A percentile compares a stretch with the other conserved stretches of the same genome.
Evolutionary conservation across 805 yeast genomes (phyloP).

Genomic region (Ogataea kodamae): DNA sequence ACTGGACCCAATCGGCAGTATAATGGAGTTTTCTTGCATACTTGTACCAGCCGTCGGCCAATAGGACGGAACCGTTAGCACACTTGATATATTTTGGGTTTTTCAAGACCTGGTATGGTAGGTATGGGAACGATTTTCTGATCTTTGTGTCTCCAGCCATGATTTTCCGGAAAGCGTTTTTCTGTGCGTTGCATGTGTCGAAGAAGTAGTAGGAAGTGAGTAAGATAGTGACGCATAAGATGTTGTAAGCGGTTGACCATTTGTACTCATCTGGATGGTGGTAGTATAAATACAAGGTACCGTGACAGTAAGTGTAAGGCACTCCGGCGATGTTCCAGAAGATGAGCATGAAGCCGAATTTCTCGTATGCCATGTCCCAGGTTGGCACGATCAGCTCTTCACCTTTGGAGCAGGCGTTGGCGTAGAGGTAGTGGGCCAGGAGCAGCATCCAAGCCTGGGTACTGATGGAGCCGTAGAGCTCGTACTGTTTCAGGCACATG

Average conservation of each 20-base stretch:
- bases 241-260: constrained; percentile 63
- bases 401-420: constrained; percentile 96
- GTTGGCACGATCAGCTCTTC: constrained; percentile 96
- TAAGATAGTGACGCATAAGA: constrained; percentile 52
- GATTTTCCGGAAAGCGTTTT: constrained; percentile 82
- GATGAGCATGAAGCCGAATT: constrained; percentile 97
- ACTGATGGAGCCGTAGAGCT: constrained; percentile 72
- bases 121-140: constrained; percentile 90
- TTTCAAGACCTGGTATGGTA: constrained; percentile 77
- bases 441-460: constrained; percentile 72
- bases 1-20: constrained; percentile 89
- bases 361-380: constrained; percentile 99
- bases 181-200: constrained; percentile 93
- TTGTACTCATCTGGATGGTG: constrained; percentile 82
- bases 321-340: constrained; percentile 99
- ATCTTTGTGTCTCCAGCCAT: constrained; percentile 73
- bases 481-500: constrained; percentile 74
- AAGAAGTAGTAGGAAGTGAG: constrained; percentile 82
- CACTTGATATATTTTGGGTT: constrained; percentile 85
- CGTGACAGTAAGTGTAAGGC: constrained; percentile 95
- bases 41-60: constrained; percentile 92
- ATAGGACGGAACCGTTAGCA: constrained; percentile 75
- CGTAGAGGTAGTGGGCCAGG: constrained; percentile 89
- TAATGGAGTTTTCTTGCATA: constrained; percentile 93
- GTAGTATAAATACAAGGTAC: constrained; percentile 77